Evolutionary conservation across 1,284 basidiomycete genomes (phyloP), one percentile per base, ranked within the genome.

Genomic region (Apiotrichum domesticum): DNA sequence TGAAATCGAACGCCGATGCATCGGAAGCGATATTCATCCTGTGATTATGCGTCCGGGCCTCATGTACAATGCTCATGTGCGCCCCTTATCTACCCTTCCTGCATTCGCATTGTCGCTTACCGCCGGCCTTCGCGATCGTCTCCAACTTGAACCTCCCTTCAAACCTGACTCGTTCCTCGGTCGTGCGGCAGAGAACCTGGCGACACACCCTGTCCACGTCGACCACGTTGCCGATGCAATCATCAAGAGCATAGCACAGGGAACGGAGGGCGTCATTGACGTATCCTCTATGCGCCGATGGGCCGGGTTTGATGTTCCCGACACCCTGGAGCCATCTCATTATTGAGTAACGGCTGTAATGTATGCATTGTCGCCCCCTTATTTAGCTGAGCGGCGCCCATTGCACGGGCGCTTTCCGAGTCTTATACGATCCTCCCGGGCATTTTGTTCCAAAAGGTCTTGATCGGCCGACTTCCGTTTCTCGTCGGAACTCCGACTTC

Each of bases 181-280:
- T 55, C 61, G 52, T 62, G 67, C 62, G 32, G 57, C 67, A 35
- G 80, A 85, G 40, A 85, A 89, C 1, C 77, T 97, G 35, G 85
- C 82, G 10, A 87, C 87, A 53, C 90, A 87, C 33, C 93, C 96
- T 0, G 85, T 98, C 48, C 95, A 98, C 70, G 90, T 97, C 33
- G 95, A 98, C 67, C 92, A 95, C 59, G 91, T 98, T 41, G 95
- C 88, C 1, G 85, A 87, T 66, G 91, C 93, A 0, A 83, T 92
- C 1, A 43, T 75, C 34, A 54, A 62, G 46, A 61, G 66, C 43
- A 72, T 77, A 42, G 70, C 69, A 32, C 65, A 75, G 51, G 74
- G 75, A 48, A 79, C 81, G 47, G 76, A 89, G 46, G 76, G 90
- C 43, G 83, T 87, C n/a, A 79, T 92, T 39, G 87, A 83, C 47